These are phyloP conservation scores for Chamaenerion angustifolium DNA, from an alignment of 345 rosid species.

Conservation along the genomic window DNA sequence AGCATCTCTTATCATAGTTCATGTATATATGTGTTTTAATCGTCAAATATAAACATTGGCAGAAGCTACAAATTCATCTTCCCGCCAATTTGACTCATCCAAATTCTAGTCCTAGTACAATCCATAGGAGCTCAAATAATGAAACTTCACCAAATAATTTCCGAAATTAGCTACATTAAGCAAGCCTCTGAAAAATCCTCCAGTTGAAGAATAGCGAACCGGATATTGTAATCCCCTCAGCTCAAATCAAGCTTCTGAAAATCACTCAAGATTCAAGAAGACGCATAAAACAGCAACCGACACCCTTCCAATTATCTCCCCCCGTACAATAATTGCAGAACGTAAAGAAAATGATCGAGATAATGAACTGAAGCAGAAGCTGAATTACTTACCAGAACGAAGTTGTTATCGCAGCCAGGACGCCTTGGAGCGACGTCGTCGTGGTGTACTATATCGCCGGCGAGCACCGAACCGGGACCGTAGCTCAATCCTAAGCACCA, in stretches of 20 bases:
- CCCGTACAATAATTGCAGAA: not conserved
- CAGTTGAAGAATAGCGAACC: not conserved
- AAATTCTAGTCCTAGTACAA: too few relatives aligned
- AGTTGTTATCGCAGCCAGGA: constrained; percentile 83
- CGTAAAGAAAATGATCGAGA: not conserved
- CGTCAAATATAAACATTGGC: too few relatives aligned
- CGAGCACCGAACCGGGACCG: constrained; percentile 21
- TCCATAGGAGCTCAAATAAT: too few relatives aligned
- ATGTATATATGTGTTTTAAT: too few relatives aligned
- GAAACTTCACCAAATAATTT: too few relatives aligned
- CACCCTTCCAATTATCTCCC: too few relatives aligned
- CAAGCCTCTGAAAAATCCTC: not conserved
- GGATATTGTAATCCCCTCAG: not conserved
- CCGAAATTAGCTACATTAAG: too few relatives aligned
- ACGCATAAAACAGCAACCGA: too few relatives aligned
- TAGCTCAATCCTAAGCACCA: constrained; percentile 16
- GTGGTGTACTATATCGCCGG: constrained; percentile 86
- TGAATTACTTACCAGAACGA: constrained; percentile 49
- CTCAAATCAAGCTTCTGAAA: not conserved
- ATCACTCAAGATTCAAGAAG: too few relatives aligned
- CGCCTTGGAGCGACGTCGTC: constrained; percentile 62
- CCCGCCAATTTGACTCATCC: too few relatives aligned
- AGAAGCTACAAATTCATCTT: too few relatives aligned
- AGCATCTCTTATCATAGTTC: too few relatives aligned
- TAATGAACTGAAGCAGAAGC: not conserved